Percentiles rank a stretch among this genome's conserved stretches.
Conservation (phyloP, 106 monocot species). For the Dendrobium officinale region DNA sequence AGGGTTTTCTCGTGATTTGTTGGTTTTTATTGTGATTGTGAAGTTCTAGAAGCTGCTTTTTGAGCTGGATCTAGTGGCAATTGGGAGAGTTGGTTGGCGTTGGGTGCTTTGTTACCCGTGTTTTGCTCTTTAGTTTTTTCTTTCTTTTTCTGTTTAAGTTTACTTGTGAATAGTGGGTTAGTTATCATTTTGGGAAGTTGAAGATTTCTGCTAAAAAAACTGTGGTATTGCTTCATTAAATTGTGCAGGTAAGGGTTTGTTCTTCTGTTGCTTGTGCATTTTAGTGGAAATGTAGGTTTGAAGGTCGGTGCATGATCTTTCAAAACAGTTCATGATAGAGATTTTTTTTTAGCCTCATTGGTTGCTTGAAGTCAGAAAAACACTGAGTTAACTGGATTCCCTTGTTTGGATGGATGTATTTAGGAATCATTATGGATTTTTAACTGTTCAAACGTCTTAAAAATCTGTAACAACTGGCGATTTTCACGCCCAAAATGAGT, state of each 20-base stretch:
- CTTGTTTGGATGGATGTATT: too few species aligned
- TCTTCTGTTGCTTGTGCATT: background rate
- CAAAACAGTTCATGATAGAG: background rate
- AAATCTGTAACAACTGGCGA: too few species aligned
- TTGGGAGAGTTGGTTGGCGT: background rate
- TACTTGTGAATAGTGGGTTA: background rate
- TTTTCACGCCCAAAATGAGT: too few species aligned
- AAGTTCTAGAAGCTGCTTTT: background rate
- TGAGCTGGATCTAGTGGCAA: background rate
- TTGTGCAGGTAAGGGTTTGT: background rate
- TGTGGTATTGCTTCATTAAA: background rate
- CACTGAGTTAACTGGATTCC: too few species aligned
- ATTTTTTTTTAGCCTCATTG: background rate
- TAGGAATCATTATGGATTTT: too few species aligned
- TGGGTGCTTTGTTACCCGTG: background rate
- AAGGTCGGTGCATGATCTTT: background rate
- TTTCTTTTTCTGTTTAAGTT: background rate
- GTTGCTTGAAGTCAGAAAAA: too few species aligned
- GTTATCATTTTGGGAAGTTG: background rate
- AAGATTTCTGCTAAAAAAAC: background rate
- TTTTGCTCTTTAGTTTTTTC: background rate
- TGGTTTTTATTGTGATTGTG: background rate
- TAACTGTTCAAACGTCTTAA: too few species aligned
- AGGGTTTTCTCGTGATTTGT: slow-evolving; percentile 1
- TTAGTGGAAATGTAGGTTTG: background rate